These are phyloP conservation scores for Suzukiozyma palmioleophila DNA, from an alignment of 1,139 yeast genomes.

Conservation along the genomic window DNA sequence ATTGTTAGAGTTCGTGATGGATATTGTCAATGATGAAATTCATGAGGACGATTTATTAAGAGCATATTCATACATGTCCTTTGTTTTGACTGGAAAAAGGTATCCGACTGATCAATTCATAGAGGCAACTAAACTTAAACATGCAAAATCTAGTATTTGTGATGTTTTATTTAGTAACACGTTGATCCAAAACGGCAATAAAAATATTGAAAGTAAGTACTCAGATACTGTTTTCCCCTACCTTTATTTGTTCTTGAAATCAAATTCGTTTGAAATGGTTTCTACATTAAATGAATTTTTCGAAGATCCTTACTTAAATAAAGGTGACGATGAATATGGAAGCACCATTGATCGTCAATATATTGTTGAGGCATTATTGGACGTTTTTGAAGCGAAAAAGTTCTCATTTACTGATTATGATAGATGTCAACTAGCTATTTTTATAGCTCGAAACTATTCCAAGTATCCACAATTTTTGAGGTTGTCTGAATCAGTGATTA, in stretches of 20 bases:
- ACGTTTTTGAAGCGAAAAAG: constrained; percentile 36
- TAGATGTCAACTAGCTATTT: constrained; percentile 50
- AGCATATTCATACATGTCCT: constrained; percentile 61
- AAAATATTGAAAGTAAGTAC: constrained; percentile 9
- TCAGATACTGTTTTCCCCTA: constrained; percentile 56
- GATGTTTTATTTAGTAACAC: constrained; percentile 43
- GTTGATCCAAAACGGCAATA: constrained; percentile 10
- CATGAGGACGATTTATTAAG: constrained; percentile 21
- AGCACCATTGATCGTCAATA: constrained; percentile 53
- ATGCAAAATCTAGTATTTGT: constrained; percentile 48
- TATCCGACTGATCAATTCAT: constrained; percentile 66
- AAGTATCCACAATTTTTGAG: constrained; percentile 76
- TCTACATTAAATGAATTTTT: constrained; percentile 71
- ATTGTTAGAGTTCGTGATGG: constrained; percentile 49
- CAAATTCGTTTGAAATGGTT: constrained; percentile 54
- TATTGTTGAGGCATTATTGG: constrained; percentile 62
- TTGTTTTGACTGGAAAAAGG: constrained; percentile 68
- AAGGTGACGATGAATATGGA: constrained; percentile 29
- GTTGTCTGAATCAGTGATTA: constrained; percentile 55
- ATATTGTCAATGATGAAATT: constrained; percentile 18
- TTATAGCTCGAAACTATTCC: constrained; percentile 71
- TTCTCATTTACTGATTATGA: constrained; percentile 29
- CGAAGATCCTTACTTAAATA: constrained; percentile 67
- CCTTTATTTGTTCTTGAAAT: constrained; percentile 43
- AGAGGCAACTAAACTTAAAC: constrained; percentile 16